Base-by-base conservation (phyloP, 371 early-diverging fungal species). In the Blakeslea trispora region DNA sequence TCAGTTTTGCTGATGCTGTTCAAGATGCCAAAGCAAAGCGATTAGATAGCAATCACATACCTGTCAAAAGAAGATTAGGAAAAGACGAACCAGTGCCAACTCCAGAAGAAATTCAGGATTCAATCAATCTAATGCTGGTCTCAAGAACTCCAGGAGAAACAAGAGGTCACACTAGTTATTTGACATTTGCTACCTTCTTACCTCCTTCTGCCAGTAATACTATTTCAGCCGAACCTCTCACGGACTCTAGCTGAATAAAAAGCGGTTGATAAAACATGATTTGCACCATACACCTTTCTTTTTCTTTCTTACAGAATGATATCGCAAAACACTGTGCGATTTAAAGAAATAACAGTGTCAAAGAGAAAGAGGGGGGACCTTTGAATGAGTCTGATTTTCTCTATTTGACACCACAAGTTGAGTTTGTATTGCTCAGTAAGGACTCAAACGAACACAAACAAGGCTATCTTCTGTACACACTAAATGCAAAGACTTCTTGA, bases 131-230 rank as follows among this genome's bases (percentile, higher is more conserved):
- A 17, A 61, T 81, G 45, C 34, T 72, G 21, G 71, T 75, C 19
- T 63, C 77, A 23, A 75, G 69, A 54, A 74, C 81, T 8, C 57
- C 74, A 7, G 59, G 61, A 1, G 81, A 79, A 46, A 66, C 75
- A 15, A 71, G 74, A 28, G 97, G 97, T 2, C 97, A 96, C 69
- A 96, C 97, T 1, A 94, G 94, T 43, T 96, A 91, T 59, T 75
- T 96, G 60, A 90, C 94, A 3, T 96, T 96, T 86, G 96, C 95
- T 19, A 87, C 89, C 7, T 81, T 91, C 51, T 68, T 87, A 21
- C 90, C 92, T 18, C 45, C 57, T 44, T 35, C 42, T 32, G 55
- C 54, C 21, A 35, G 15, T 50, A 40, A 39, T 1, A 5, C 31
- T 37, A 37, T 37, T 11, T 9, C 14, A 14, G 11, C 9, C 11